Percentiles rank a stretch among this genome's conserved stretches.
Conservation (phyloP, 805 yeast species). For the Limtongia smithiae region DNA sequence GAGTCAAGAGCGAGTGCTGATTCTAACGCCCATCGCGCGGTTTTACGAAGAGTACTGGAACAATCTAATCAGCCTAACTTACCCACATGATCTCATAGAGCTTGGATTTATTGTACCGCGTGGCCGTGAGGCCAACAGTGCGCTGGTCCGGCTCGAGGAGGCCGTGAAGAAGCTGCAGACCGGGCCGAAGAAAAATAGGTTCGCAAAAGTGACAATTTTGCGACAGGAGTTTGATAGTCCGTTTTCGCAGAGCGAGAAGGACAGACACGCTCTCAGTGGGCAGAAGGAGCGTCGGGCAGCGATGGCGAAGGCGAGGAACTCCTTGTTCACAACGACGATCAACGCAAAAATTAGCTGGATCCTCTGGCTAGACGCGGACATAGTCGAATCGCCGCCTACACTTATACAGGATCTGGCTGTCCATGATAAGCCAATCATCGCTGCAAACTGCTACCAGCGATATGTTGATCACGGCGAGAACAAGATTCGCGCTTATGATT, state of each 20-base stretch:
- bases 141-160: constrained; percentile 64
- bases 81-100: constrained; percentile 81
- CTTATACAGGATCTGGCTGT: constrained; percentile 81
- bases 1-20: constrained; percentile 77
- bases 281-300: constrained; percentile 85
- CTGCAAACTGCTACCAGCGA: constrained; percentile 92
- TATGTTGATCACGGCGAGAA: constrained; percentile 57
- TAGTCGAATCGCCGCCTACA: constrained; percentile 79
- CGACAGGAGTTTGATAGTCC: constrained; percentile 83
- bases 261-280: constrained; percentile 66
- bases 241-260: constrained; percentile 73
- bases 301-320: constrained; percentile 94
- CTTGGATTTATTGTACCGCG: constrained; percentile 91
- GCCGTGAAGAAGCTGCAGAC: constrained; percentile 73
- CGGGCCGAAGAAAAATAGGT: constrained; percentile 61
- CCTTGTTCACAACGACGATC: constrained; percentile 79
- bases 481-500: constrained; percentile 84
- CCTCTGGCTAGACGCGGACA: constrained; percentile 93
- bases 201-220: constrained; percentile 78
- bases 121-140: constrained; percentile 73
- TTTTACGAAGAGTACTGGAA: constrained; percentile 87
- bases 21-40: constrained; percentile 85
- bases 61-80: constrained; percentile 66
- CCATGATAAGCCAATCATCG: constrained; percentile 81
- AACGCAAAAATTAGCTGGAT: constrained; percentile 93